Base-by-base conservation (phyloP, 2,329 filamentous ascomycete species). In the Phaeosphaeria sp. region DNA sequence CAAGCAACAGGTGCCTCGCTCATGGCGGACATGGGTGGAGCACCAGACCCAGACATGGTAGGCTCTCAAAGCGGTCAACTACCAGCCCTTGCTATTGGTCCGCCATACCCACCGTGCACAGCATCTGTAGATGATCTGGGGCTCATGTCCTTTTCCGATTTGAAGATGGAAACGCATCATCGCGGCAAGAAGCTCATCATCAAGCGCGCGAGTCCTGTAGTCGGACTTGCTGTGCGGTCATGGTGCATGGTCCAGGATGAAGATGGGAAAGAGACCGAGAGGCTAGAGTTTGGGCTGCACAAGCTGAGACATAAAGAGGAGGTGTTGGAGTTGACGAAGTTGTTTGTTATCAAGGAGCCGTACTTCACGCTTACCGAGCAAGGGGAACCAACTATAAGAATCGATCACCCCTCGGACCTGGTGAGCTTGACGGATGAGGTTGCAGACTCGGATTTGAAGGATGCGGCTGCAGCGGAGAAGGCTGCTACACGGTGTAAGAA, bases 321-420 rank as follows among this genome's bases (percentile, higher is more conserved):
- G 6, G 63, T 79, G 0, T 50, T 85, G 2, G 56, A 64, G 0
- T 52, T 71, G 5, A 72, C 74, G 1, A 72, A 68, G 13, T 64
- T 80, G 0, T 74, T 79, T 11, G 64, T 86, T 25, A 51, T 87
- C 25, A 87, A 86, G 57, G 84, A 87, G 53, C 84, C 85, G 0
- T 87, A 81, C 60, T 79, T 86, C 57, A 84, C 82, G 55, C 47
- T 69, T 0, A 75, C 75, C 4, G 69, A 70, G 0, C 69, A 82
- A 21, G 79, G 79, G 0, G 53, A 72, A 1, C 82, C 82, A 64
- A 78, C 73, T 0, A 33, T 87, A 21, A 77, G 83, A 2, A 81
- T 86, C 13, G 84, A 87, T 53, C 85, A 87, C 65, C 68, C 82
- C 18, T 80, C 79, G 22, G 84, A 87, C 55, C 61, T 87, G 18